Base-by-base conservation (phyloP, 2,329 filamentous ascomycete genomes). In the Rhinocladiella mackenziei region DNA sequence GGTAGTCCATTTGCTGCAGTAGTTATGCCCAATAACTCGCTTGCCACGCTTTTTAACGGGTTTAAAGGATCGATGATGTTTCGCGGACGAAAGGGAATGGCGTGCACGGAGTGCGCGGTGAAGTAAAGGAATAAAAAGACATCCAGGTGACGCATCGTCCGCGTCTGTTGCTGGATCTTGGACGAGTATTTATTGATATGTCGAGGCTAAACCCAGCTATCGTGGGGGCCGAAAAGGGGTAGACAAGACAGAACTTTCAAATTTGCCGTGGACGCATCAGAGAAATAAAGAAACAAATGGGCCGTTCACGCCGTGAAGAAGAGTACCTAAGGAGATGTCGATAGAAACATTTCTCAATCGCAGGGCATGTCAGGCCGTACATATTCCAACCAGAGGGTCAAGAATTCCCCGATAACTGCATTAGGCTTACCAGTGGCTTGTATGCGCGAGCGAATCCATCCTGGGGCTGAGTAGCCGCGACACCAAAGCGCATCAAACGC, bases 401-500 rank as follows among this genome's bases (percentile, higher is more conserved):
- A 23, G 18, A 2, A 39, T 14, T 19, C 11, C 19, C 8, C 14
- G 15, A 42, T 50, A 42, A 28, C 46, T 50, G 41, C 41, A 39
- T 39, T 34, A 42, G 41, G 31, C 38, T 33, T 29, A 30, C 38
- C 37, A 26, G 31, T 36, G 40, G 39, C 39, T 43, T 30, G 32
- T 34, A 2, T 45, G 22, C 25, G 38, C 38, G 18, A 42, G 29
- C 18, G 32, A 30, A 36, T 39, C 38, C 47, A 42, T 45, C 37
- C 31, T 35, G 39, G 25, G 50, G 50, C 50, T 49, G 45, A 49
- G 48, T 42, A 29, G 37, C 25, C 43, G 33, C 20, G 31, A 33
- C 10, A 15, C 10, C 29, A 22, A 30, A 34, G 14, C 22, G 13
- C 36, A 32, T 28, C 31, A 40, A 49, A 52, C 50, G 28, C 3